Percentiles rank a stretch among this genome's conserved stretches.
Conservation (phyloP, 2,329 filamentous ascomycete genomes). For the Daldinia sp. region DNA sequence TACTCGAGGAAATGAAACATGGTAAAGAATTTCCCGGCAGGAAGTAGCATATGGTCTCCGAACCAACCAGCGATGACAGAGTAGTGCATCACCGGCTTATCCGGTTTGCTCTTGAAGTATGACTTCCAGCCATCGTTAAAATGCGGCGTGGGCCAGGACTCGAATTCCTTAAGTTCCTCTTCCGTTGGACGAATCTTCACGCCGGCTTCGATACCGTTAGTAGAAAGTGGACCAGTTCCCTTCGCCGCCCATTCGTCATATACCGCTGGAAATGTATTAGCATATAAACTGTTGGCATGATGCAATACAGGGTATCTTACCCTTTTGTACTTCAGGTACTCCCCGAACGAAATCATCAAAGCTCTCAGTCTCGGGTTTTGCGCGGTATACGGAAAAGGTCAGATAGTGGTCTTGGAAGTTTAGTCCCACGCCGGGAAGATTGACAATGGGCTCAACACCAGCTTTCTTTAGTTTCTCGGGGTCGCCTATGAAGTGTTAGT, state of each 20-base stretch:
- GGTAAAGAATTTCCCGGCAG: constrained; percentile 82
- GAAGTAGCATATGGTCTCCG: constrained; percentile 72
- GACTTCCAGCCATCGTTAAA: constrained; percentile 82
- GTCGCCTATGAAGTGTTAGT: constrained; percentile 59
- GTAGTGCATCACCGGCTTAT: constrained; percentile 91
- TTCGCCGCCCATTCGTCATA: constrained; percentile 84
- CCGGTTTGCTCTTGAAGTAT: constrained; percentile 86
- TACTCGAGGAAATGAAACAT: constrained; percentile 88
- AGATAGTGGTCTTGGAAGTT: constrained; percentile 85
- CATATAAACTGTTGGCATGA: not conserved
- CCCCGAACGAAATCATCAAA: constrained; percentile 86
- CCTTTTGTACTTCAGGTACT: constrained; percentile 77
- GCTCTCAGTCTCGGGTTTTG: constrained; percentile 79
- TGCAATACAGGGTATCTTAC: constrained; percentile 49
- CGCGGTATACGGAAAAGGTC: constrained; percentile 77
- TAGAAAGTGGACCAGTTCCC: constrained; percentile 80
- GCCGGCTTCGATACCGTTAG: constrained; percentile 83
- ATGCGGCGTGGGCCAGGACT: constrained; percentile 78
- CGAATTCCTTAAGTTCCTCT: constrained; percentile 75
- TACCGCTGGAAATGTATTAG: constrained; percentile 59
- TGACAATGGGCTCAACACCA: constrained; percentile 76
- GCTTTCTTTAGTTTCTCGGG: constrained; percentile 76
- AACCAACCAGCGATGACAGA: constrained; percentile 78
- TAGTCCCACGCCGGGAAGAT: constrained; percentile 78
- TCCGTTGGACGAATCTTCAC: constrained; percentile 81